Conservation (phyloP, 257 asterid species). For the Ilex aquifolium region DNA sequence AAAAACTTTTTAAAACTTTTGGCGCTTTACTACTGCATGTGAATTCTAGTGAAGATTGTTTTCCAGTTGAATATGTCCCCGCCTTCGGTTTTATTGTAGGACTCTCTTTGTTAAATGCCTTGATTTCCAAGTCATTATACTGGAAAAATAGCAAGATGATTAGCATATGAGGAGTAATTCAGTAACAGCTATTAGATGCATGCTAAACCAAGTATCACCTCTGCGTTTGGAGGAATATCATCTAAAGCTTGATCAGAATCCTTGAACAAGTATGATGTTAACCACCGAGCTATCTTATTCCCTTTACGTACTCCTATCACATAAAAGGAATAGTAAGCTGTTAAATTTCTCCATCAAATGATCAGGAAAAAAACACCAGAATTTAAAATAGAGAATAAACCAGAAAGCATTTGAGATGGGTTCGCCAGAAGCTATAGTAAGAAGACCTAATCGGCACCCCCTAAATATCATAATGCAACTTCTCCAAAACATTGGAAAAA, state of each 20-base stretch:
- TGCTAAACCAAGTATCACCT: constrained; percentile 30
- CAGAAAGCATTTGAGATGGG: background rate
- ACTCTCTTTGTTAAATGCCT: constrained; percentile 37
- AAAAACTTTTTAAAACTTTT: constrained; percentile 73
- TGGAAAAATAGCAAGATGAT: constrained; percentile 24
- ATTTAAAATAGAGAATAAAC: background rate
- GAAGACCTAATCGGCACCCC: no score
- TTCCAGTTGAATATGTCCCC: constrained; percentile 32
- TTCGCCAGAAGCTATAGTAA: no score
- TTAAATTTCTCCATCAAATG: background rate
- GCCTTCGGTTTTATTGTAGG: constrained; percentile 42
- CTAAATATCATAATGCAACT: no score
- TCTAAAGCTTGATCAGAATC: constrained; percentile 46
- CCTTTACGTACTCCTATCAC: constrained; percentile 67
- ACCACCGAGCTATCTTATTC: constrained; percentile 77
- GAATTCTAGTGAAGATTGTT: constrained; percentile 35
- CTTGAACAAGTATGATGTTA: constrained; percentile 59
- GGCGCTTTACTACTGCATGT: constrained; percentile 35
- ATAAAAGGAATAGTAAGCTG: constrained; percentile 16
- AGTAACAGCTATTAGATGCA: constrained; percentile 9
- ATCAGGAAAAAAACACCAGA: background rate
- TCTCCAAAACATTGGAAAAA: no score
- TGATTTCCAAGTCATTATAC: constrained; percentile 39
- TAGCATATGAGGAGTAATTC: no score
- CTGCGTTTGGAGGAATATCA: constrained; percentile 27